Percentiles rank a stretch among this genome's conserved stretches.
These are phyloP conservation scores for Articulospora tetracladia DNA, from an alignment of 495 filamentous ascomycete genomes.

Conservation along the genomic window DNA sequence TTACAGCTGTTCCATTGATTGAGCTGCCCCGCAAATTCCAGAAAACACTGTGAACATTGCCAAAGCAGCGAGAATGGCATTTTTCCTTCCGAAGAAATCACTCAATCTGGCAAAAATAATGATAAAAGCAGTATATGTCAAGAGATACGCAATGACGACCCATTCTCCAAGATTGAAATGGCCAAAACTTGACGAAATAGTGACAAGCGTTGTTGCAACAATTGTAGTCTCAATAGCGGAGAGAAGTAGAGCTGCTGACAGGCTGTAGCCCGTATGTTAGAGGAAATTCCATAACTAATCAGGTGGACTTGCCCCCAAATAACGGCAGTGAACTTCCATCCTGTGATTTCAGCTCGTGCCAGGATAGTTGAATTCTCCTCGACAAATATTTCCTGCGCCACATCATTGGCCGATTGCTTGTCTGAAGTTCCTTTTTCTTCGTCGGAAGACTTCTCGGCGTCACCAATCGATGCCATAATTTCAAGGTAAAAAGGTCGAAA, in stretches of 20 bases:
- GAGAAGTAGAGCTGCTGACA: constrained; percentile 32
- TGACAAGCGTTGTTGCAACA: constrained; percentile 17
- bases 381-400: neutral
- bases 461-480: neutral
- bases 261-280: constrained; percentile 24
- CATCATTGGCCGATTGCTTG: neutral
- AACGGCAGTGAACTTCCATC: neutral
- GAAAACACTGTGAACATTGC: constrained; percentile 50
- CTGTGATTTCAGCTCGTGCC: neutral
- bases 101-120: constrained; percentile 47
- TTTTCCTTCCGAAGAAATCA: constrained; percentile 47
- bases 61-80: constrained; percentile 40
- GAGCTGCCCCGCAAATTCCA: constrained; percentile 41
- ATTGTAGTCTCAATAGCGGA: constrained; percentile 24
- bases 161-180: constrained; percentile 46
- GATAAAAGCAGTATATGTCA: constrained; percentile 40
- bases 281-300: neutral
- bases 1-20: constrained; percentile 42
- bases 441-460: neutral
- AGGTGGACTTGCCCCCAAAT: neutral
- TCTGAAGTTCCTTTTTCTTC: neutral
- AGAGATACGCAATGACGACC: constrained; percentile 52
- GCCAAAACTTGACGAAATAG: constrained; percentile 40
- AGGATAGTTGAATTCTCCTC: neutral
- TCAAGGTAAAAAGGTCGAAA: neutral